These are phyloP conservation scores for Capsella rubella DNA, from an alignment of 441 rosid species.

Conservation along the genomic window DNA sequence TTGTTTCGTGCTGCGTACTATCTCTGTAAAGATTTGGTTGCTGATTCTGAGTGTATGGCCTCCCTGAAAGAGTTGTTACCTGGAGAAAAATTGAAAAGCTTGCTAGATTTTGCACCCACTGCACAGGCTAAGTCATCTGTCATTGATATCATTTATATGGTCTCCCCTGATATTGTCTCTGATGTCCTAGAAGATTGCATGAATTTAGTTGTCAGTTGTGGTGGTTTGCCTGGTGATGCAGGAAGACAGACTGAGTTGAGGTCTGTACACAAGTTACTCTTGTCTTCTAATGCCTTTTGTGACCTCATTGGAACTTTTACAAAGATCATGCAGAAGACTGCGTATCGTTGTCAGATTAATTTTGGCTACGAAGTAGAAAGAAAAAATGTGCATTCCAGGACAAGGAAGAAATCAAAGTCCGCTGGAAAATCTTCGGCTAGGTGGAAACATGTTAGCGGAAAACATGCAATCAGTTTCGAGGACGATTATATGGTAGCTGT, in stretches of 20 bases:
- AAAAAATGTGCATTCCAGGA: slow-evolving; percentile 49
- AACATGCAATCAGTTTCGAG: slow-evolving; percentile 60
- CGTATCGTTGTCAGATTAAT: slow-evolving; percentile 78
- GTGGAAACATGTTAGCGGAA: slow-evolving; percentile 65
- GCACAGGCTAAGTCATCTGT: slow-evolving; percentile 69
- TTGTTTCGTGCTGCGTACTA: slow-evolving; percentile 61
- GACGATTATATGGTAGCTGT: slow-evolving; percentile 73
- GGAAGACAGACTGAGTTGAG: slow-evolving; percentile 78
- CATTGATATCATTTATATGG: slow-evolving; percentile 57
- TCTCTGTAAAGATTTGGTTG: slow-evolving; percentile 65
- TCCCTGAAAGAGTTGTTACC: slow-evolving; percentile 66
- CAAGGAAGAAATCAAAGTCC: slow-evolving; percentile 65
- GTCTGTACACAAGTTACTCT: slow-evolving; percentile 80
- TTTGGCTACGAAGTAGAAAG: slow-evolving; percentile 71
- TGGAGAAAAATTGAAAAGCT: slow-evolving; percentile 56
- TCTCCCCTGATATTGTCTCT: slow-evolving; percentile 60
- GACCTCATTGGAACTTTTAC: slow-evolving; percentile 67
- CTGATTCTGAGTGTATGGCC: slow-evolving; percentile 56
- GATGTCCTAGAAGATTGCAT: slow-evolving; percentile 73
- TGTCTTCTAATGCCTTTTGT: slow-evolving; percentile 57
- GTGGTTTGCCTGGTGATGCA: slow-evolving; percentile 59
- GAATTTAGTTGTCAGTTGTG: slow-evolving; percentile 57
- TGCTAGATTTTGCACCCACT: slow-evolving; percentile 72
- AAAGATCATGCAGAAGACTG: slow-evolving; percentile 66
- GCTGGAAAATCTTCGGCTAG: slow-evolving; percentile 57